A percentile compares a stretch with the other conserved stretches of the same genome.
Evolutionary conservation across 1,139 yeast species (phyloP).

Genomic region (Zygoascus sp.): DNA sequence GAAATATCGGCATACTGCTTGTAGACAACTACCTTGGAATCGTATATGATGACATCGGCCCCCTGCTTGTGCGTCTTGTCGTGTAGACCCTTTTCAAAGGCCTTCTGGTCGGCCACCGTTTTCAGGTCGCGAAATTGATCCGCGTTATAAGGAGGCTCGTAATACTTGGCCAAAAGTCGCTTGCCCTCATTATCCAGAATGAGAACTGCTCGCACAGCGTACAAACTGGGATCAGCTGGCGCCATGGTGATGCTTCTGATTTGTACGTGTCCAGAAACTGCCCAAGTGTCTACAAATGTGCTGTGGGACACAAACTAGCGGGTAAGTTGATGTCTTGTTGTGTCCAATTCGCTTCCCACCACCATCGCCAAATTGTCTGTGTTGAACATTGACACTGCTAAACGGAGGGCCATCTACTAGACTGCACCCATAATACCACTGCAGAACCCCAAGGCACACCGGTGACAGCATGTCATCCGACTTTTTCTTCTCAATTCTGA

Average conservation of each 20-base stretch:
- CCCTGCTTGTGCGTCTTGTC: slow-evolving; percentile 73
- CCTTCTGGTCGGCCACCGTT: slow-evolving; percentile 58
- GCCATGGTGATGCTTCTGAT: slow-evolving; percentile 12
- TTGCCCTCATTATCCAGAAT: slow-evolving; percentile 79
- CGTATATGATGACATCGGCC: slow-evolving; percentile 76
- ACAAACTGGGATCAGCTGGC: slow-evolving; percentile 40
- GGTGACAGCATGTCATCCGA: slow-evolving; percentile 39
- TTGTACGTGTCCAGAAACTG: neutral
- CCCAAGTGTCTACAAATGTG: no score
- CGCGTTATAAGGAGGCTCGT: slow-evolving; percentile 54
- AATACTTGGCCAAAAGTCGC: slow-evolving; percentile 82
- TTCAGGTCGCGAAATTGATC: slow-evolving; percentile 29
- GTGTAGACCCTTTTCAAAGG: slow-evolving; percentile 71
- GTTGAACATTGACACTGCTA: no score
- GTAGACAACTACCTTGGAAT: slow-evolving; percentile 67
- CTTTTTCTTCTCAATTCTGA: slow-evolving; percentile 55
- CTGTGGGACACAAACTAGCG: no score
- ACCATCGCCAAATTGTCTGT: no score
- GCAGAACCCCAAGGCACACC: no score
- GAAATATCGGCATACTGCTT: slow-evolving; percentile 75
- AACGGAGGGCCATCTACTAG: no score
- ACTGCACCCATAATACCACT: no score
- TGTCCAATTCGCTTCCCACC: no score
- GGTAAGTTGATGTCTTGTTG: neutral
- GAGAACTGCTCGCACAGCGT: slow-evolving; percentile 71